phyloP scores from a whole-genome alignment of 495 filamentous ascomycete species.

The Neurospora sp. region DNA sequence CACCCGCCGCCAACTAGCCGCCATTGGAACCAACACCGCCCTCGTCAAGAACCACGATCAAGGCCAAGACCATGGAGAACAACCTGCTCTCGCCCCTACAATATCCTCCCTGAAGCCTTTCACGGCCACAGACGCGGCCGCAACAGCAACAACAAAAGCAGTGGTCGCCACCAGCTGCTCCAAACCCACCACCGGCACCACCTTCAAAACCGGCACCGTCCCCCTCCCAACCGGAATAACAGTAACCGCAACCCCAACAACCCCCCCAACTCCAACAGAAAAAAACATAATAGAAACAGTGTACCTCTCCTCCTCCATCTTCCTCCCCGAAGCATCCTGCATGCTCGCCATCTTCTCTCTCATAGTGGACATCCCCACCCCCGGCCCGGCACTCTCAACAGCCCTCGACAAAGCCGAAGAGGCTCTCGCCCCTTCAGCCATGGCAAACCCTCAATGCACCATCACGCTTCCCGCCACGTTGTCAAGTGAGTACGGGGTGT shows the following conservation, averaged over 20 bases:
- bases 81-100: not conserved
- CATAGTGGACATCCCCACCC: conserved; percentile 8
- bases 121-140: not conserved
- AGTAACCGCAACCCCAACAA: not conserved
- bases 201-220: not conserved
- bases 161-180: not conserved
- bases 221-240: conserved; percentile 1
- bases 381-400: conserved; percentile 2
- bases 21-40: not conserved
- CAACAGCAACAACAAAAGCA: not conserved
- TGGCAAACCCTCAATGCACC: not conserved
- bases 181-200: not conserved
- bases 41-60: not conserved
- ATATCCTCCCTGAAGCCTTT: not conserved
- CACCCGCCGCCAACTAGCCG: not conserved
- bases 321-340: conserved; percentile 1
- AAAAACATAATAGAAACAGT: not conserved
- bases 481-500: not conserved
- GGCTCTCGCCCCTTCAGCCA: not conserved
- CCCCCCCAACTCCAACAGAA: not conserved
- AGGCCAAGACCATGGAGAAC: not conserved
- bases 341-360: conserved; percentile 6
- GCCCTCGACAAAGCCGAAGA: not conserved
- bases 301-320: not conserved
- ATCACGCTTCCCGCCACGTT: not conserved